These are phyloP conservation scores for Fusarium sp. DNA, from an alignment of 2,329 filamentous ascomycete species.

Conservation along the genomic window DNA sequence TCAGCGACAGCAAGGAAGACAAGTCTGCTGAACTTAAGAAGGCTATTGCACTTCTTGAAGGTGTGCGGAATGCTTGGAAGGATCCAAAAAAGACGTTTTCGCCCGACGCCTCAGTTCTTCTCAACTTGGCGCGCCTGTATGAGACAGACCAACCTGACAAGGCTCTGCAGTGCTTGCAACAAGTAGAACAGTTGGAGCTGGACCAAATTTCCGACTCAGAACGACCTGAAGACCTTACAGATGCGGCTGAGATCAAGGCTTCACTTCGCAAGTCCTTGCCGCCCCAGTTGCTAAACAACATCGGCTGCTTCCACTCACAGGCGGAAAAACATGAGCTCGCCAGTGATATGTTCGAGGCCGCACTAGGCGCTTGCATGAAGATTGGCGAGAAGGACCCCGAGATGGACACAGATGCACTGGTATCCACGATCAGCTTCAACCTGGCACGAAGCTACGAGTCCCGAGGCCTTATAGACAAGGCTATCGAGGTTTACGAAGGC, in stretches of 20 bases:
- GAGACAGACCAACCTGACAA: constrained; percentile 89
- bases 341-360: constrained; percentile 91
- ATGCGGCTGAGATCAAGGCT: constrained; percentile 71
- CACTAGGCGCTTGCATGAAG: constrained; percentile 86
- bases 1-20: constrained; percentile 82
- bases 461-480: constrained; percentile 82
- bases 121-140: constrained; percentile 93
- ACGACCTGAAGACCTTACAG: constrained; percentile 66
- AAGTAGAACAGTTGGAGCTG: constrained; percentile 91
- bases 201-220: constrained; percentile 81
- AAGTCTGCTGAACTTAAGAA: constrained; percentile 88
- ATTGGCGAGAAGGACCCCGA: constrained; percentile 80
- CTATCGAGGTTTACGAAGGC: constrained; percentile 88
- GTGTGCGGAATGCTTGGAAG: constrained; percentile 89
- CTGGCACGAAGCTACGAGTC: constrained; percentile 94
- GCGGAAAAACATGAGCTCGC: constrained; percentile 84
- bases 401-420: constrained; percentile 88
- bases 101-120: constrained; percentile 86
- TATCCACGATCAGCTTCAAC: constrained; percentile 98
- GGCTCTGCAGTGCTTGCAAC: constrained; percentile 89
- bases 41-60: constrained; percentile 85
- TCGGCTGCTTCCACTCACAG: constrained; percentile 95
- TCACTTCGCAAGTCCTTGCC: constrained; percentile 82
- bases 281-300: constrained; percentile 95
- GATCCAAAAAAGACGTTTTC: constrained; percentile 87